phyloP scores from a whole-genome alignment of 2,329 filamentous ascomycete genomes.

The Claviceps cyperi region DNA sequence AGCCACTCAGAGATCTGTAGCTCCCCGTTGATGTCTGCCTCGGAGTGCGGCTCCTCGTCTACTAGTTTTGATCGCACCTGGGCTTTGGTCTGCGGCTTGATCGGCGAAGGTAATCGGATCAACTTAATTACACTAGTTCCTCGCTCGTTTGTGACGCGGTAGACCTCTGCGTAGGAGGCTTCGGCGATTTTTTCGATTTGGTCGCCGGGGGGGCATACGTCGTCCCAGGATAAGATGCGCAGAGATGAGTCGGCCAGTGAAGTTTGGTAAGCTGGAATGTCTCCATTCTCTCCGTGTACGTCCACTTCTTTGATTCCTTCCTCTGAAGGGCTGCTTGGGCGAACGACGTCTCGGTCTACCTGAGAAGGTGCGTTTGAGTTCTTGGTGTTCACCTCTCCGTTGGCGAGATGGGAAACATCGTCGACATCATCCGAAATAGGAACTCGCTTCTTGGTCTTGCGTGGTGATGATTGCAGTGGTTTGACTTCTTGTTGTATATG shows the following conservation, averaged over 20 bases:
- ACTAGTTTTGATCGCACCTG: slow-evolving; percentile 39
- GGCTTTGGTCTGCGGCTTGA: slow-evolving; percentile 41
- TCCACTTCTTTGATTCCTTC: too few species aligned
- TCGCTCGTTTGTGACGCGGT: slow-evolving; percentile 42
- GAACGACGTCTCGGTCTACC: not conserved
- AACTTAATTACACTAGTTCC: slow-evolving; percentile 53
- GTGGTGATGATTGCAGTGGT: slow-evolving; percentile 7
- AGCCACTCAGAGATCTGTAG: slow-evolving; percentile 49
- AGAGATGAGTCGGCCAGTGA: slow-evolving; percentile 15
- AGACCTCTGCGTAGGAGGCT: slow-evolving; percentile 52
- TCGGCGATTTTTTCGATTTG: slow-evolving; percentile 50
- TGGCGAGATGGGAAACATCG: not conserved
- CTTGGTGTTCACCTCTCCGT: not conserved
- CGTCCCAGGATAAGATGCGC: slow-evolving; percentile 38
- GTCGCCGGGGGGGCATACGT: slow-evolving; percentile 39
- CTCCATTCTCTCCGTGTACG: slow-evolving; percentile 6
- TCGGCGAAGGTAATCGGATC: slow-evolving; percentile 43
- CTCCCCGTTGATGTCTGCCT: slow-evolving; percentile 42
- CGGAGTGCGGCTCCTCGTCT: slow-evolving; percentile 42
- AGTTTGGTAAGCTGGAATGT: not conserved
- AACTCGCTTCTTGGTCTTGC: slow-evolving; percentile 6
- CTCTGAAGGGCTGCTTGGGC: not conserved
- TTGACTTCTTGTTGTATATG: slow-evolving; percentile 11
- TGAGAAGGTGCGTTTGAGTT: too few species aligned
- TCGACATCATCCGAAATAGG: slow-evolving; percentile 5